These are phyloP conservation scores for Acer saccharum DNA, from an alignment of 345 rosid genomes.

Conservation along the genomic window DNA sequence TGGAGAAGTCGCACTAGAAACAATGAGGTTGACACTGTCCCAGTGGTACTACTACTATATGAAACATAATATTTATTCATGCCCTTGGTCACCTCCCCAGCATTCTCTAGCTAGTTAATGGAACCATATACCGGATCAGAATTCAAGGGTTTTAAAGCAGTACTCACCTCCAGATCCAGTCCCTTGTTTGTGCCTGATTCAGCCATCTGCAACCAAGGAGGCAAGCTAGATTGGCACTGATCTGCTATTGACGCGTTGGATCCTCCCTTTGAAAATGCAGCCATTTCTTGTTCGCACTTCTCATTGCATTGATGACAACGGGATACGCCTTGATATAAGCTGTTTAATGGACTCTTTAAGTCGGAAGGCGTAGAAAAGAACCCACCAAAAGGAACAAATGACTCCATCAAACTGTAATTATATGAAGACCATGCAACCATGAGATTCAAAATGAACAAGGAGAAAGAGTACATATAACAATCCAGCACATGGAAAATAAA, in stretches of 20 bases:
- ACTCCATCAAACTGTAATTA: conserved; percentile 81
- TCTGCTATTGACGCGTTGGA: conserved; percentile 55
- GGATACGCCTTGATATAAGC: conserved; percentile 29
- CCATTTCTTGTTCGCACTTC: conserved; percentile 48
- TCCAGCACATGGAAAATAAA: not conserved
- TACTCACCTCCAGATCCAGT: conserved; percentile 47
- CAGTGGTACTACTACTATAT: not conserved
- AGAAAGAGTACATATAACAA: not conserved
- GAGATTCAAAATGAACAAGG: conserved; percentile 10
- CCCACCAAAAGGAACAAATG: conserved; percentile 92
- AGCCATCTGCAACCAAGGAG: conserved; percentile 77
- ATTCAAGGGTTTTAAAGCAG: conserved; percentile 20
- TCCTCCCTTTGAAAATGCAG: conserved; percentile 38
- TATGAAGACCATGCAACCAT: conserved; percentile 5
- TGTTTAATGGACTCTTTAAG: conserved; percentile 41
- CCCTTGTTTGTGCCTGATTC: conserved; percentile 44
- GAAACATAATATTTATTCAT: not conserved
- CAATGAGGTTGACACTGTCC: not conserved
- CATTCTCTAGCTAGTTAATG: not conserved
- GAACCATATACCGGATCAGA: conserved; percentile 4
- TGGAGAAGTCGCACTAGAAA: not conserved
- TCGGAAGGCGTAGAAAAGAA: conserved; percentile 73
- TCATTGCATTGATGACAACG: conserved; percentile 43
- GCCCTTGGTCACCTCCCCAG: not conserved
- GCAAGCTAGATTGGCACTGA: conserved; percentile 56